Conservation (phyloP, 768 basidiomycete genomes). For the Roridomyces roridus region DNA sequence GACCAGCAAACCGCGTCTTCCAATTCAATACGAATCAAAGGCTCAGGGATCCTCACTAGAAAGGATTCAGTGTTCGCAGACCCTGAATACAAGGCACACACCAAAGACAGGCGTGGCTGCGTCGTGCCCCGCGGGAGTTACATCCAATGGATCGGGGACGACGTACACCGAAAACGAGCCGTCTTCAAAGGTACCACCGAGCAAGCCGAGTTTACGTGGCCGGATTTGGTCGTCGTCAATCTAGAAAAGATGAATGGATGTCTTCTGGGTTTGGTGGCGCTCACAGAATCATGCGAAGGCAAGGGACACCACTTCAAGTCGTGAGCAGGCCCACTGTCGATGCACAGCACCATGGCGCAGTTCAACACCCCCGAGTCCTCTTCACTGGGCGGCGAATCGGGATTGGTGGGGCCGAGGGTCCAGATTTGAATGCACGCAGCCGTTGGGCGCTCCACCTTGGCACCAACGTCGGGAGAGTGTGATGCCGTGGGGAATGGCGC, state of each 20-base stretch:
- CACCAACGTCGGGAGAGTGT: constrained; percentile 71
- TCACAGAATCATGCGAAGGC: constrained; percentile 71
- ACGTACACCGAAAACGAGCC: constrained; percentile 81
- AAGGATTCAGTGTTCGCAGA: neutral
- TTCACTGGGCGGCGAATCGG: constrained; percentile 7
- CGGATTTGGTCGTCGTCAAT: constrained; percentile 17
- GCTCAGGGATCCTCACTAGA: constrained; percentile 64
- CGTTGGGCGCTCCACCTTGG: constrained; percentile 57
- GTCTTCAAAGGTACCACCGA: constrained; percentile 88
- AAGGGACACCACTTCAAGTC: constrained; percentile 94
- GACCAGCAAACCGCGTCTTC: constrained; percentile 80
- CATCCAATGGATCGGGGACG: constrained; percentile 77
- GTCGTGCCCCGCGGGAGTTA: constrained; percentile 38
- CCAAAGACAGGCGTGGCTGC: constrained; percentile 51
- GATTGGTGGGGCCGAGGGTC: constrained; percentile 48
- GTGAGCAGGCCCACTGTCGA: constrained; percentile 80
- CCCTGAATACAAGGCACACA: constrained; percentile 34
- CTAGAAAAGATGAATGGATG: constrained; percentile 5
- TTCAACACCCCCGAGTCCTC: constrained; percentile 54
- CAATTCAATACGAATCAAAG: constrained; percentile 74
- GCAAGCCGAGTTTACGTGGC: constrained; percentile 75
- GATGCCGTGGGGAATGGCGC: constrained; percentile 71
- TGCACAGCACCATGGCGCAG: constrained; percentile 87
- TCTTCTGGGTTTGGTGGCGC: constrained; percentile 6
- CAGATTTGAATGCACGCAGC: constrained; percentile 88